Evolutionary conservation across 1,284 basidiomycete species (phyloP).

Genomic region (Stygiomarasmius scandens): DNA sequence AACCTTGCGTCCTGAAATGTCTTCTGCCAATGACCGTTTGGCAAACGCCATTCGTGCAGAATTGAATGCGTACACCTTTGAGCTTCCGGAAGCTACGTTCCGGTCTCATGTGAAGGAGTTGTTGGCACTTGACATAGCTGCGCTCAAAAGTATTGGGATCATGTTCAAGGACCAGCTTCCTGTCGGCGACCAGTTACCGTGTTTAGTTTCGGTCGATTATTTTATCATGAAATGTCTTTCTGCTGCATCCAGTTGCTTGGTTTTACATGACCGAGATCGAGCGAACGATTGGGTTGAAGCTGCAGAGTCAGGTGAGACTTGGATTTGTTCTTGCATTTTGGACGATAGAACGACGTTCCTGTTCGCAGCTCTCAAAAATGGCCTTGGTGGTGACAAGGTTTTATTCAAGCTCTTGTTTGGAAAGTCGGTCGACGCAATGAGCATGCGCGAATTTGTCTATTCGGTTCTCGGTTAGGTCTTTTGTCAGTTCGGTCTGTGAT

Average conservation of each 20-base stretch:
- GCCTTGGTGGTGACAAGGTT: neutral
- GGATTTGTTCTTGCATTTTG: no score
- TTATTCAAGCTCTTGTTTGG: neutral
- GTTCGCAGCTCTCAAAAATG: neutral
- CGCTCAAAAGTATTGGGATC: neutral
- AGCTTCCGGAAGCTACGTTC: neutral
- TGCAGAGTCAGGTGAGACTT: slow-evolving; percentile 4
- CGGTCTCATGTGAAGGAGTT: neutral
- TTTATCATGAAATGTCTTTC: neutral
- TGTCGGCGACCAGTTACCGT: neutral
- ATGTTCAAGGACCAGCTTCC: neutral
- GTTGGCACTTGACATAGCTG: neutral
- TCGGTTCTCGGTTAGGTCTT: neutral
- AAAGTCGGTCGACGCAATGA: neutral
- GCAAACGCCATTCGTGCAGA: neutral
- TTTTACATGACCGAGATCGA: neutral
- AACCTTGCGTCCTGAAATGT: neutral
- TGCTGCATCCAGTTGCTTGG: neutral
- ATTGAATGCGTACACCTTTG: neutral
- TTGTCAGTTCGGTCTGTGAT: no score
- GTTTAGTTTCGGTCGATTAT: neutral
- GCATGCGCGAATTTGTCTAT: neutral
- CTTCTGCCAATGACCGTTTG: neutral
- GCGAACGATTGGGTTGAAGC: slow-evolving; percentile 6
- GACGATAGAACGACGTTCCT: no score